Evolutionary conservation across 345 rosid species (phyloP).

Genomic region (Gossypium stocksii): DNA sequence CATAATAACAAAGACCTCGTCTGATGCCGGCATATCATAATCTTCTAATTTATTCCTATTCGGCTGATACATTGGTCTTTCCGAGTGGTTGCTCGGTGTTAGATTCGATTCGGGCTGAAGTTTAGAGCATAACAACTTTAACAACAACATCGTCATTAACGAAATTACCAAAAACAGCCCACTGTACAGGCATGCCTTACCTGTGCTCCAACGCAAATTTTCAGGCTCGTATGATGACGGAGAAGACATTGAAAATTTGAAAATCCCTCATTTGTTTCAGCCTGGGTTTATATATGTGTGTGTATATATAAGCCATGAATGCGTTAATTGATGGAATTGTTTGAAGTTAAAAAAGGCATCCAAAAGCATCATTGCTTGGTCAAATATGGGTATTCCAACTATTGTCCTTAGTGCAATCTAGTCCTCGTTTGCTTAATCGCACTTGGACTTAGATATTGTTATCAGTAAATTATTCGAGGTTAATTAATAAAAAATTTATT

Average conservation of each 20-base stretch:
- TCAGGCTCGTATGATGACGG: no score
- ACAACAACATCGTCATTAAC: background rate
- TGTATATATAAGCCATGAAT: background rate
- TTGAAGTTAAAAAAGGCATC: background rate
- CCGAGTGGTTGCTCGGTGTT: background rate
- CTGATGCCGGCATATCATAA: background rate
- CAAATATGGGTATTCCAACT: no score
- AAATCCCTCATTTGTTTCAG: no score
- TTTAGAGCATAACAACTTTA: background rate
- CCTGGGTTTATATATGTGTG: no score
- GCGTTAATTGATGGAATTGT: background rate
- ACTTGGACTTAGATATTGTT: no score
- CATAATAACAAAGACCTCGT: conserved; percentile 5
- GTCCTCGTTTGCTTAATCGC: no score
- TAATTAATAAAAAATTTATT: no score
- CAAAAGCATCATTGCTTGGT: background rate
- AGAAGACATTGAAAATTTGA: no score
- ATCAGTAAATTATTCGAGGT: no score
- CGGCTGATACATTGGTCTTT: background rate
- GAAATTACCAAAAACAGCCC: background rate
- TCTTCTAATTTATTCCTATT: background rate
- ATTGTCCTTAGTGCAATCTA: no score
- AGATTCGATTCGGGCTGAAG: background rate
- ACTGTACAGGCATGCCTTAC: no score
- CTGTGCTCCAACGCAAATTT: no score